These are phyloP conservation scores for sweet orange (Citrus sinensis) DNA, from an alignment of 345 rosid genomes.

Conservation along the genomic window DVS_A1.0 CM039163.1:835001-835500, in stretches of 20 bases:
- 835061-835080: too few relatives aligned
- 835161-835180: conserved; percentile 74
- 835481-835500: not conserved
- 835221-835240: conserved; percentile 45
- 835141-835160: conserved; percentile 5
- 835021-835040: too few relatives aligned
- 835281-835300: not conserved
- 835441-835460: conserved; percentile 46
- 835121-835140: not conserved
- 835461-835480: not conserved
- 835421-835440: conserved; percentile 47
- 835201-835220: conserved; percentile 62
- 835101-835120: not conserved
- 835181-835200: conserved; percentile 68
- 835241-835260: conserved; percentile 50
- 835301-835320: not conserved
- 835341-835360: not conserved
- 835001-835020: too few relatives aligned
- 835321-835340: not conserved
- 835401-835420: conserved; percentile 43
- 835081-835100: not conserved
- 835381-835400: conserved; percentile 50
- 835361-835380: not conserved
- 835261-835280: not conserved
- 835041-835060: too few relatives aligned